A percentile compares a stretch with the other conserved stretches of the same genome.
Evolutionary conservation across 2,329 filamentous ascomycete species (phyloP).

Genomic region (Trichoderma citrinoviride): DNA sequence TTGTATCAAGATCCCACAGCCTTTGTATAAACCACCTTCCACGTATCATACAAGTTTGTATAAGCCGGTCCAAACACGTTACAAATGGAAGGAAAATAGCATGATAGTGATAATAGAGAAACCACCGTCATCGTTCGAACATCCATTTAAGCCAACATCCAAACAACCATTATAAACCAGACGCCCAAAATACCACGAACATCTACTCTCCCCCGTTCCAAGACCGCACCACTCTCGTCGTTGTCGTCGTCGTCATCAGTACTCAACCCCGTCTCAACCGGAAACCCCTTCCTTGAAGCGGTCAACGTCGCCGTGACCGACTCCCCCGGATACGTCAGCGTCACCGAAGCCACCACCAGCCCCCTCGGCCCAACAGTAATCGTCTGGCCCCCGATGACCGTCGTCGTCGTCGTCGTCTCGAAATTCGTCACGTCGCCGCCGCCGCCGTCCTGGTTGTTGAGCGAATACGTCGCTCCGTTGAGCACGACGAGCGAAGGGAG

Average conservation of each 20-base stretch:
- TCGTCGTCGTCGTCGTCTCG: conserved; percentile 50
- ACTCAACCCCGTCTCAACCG: conserved; percentile 29
- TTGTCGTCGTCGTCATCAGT: conserved; percentile 27
- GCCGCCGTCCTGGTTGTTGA: conserved; percentile 48
- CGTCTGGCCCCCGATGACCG: conserved; percentile 49
- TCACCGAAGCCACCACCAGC: conserved; percentile 47
- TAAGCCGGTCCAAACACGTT: too few species aligned
- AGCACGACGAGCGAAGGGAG: conserved; percentile 51
- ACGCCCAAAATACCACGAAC: conserved; percentile 26
- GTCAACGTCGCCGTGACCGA: conserved; percentile 43
- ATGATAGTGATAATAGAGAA: background rate
- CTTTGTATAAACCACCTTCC: background rate
- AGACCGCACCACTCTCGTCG: conserved; percentile 27
- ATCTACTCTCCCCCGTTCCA: conserved; percentile 8
- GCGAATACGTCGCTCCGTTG: conserved; percentile 48
- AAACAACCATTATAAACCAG: conserved; percentile 44
- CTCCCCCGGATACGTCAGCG: conserved; percentile 44
- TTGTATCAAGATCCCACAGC: background rate
- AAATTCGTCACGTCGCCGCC: conserved; percentile 42
- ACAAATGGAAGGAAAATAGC: background rate
- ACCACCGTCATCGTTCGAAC: background rate
- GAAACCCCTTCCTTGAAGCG: conserved; percentile 27
- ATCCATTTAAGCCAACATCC: conserved; percentile 28
- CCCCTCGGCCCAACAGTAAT: conserved; percentile 49
- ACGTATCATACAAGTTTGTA: background rate